A percentile compares a stretch with the other conserved stretches of the same genome.
Conservation (phyloP, 805 yeast genomes). For the Ogataea siamensis region DNA sequence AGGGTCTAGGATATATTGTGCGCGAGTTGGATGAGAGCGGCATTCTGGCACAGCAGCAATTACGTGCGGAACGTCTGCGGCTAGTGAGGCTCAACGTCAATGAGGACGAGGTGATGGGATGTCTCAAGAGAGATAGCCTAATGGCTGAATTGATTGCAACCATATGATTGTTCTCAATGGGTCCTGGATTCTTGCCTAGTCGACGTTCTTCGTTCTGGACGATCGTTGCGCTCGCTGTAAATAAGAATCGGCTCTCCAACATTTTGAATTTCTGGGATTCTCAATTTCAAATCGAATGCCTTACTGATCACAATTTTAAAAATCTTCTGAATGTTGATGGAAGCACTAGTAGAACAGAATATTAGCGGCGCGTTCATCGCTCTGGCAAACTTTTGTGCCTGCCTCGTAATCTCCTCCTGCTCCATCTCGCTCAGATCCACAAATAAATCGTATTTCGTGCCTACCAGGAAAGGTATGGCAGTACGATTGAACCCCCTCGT, state of each 20-base stretch:
- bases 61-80: constrained; percentile 65
- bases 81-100: constrained; percentile 65
- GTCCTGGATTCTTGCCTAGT: neutral
- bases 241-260: constrained; percentile 91
- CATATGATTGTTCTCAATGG: constrained; percentile 2
- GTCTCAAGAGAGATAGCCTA: constrained; percentile 55
- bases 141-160: constrained; percentile 34
- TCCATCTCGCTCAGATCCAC: constrained; percentile 75
- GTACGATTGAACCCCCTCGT: constrained; percentile 86
- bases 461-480: constrained; percentile 87
- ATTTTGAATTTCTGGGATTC: constrained; percentile 77
- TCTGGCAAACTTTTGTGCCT: constrained; percentile 78
- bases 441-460: constrained; percentile 90
- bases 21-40: constrained; percentile 80
- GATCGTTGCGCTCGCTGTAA: constrained; percentile 39
- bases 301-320: constrained; percentile 88
- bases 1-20: constrained; percentile 58
- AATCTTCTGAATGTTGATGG: constrained; percentile 90
- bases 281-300: constrained; percentile 81
- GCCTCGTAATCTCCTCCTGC: constrained; percentile 79
- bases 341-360: constrained; percentile 88
- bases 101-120: constrained; percentile 63
- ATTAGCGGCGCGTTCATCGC: constrained; percentile 85
- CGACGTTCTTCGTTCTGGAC: neutral
- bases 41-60: constrained; percentile 62